phyloP scores from a whole-genome alignment of 1,284 basidiomycete species.

The Ceratorhiza oryzae-sativae region DNA sequence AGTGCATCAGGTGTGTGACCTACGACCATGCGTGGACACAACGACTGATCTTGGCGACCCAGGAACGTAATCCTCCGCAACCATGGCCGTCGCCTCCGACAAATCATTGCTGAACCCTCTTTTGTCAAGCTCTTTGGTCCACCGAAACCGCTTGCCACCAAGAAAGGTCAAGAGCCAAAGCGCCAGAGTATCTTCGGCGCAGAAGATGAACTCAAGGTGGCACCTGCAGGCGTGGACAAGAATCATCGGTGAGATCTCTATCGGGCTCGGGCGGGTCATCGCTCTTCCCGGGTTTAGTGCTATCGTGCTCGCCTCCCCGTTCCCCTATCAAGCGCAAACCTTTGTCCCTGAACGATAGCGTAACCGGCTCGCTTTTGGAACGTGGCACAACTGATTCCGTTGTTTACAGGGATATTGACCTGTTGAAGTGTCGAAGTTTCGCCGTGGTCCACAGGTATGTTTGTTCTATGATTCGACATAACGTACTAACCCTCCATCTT shows the following conservation, averaged over 20 bases:
- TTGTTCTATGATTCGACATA: background rate
- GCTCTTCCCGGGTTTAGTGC: background rate
- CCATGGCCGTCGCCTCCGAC: constrained; percentile 66
- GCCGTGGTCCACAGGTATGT: constrained; percentile 72
- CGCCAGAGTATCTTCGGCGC: constrained; percentile 78
- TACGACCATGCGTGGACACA: background rate
- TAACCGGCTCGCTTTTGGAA: constrained; percentile 5
- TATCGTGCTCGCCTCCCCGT: background rate
- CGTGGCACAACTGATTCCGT: constrained; percentile 21
- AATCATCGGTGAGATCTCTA: constrained; percentile 63
- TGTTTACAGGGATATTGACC: constrained; percentile 74
- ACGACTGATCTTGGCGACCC: background rate
- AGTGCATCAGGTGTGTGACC: constrained; percentile 66
- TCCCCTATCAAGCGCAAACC: constrained; percentile 1
- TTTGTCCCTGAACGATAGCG: background rate
- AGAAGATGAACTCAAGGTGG: constrained; percentile 83
- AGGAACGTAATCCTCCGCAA: constrained; percentile 72
- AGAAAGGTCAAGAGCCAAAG: constrained; percentile 53
- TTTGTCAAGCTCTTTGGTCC: constrained; percentile 80
- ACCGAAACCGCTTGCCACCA: constrained; percentile 60
- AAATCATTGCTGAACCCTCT: constrained; percentile 65
- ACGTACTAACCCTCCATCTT: too few relatives aligned
- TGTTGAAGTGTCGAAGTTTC: constrained; percentile 83
- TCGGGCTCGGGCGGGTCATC: background rate
- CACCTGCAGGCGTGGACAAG: constrained; percentile 88